Evolutionary conservation across 2,329 filamentous ascomycete genomes (phyloP).

Genomic region (Sordariomycetes sp.): DNA sequence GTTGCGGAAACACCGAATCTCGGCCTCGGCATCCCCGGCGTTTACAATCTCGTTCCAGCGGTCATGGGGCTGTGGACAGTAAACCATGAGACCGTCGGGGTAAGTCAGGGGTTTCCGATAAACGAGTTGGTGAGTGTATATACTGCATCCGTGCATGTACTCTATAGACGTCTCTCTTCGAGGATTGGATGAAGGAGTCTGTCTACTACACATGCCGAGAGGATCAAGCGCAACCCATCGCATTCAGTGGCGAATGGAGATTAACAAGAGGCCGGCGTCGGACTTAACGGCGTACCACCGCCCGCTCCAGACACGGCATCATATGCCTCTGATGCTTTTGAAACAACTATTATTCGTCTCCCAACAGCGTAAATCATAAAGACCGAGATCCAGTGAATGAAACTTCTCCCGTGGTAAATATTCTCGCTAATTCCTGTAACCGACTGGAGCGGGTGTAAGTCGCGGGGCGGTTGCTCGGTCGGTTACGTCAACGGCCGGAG

Average conservation of each 20-base stretch:
- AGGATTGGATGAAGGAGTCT: neutral
- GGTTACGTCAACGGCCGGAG: constrained; percentile 1
- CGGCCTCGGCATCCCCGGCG: neutral
- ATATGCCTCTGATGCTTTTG: neutral
- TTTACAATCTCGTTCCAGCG: neutral
- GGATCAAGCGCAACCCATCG: neutral
- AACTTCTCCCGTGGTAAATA: neutral
- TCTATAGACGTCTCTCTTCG: neutral
- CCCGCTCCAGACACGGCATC: neutral
- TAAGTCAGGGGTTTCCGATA: neutral
- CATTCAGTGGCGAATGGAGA: neutral
- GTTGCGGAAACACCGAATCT: neutral
- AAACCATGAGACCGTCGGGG: constrained; percentile 3
- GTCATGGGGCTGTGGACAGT: neutral
- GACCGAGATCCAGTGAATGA: neutral
- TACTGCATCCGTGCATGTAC: neutral
- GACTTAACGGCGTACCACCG: neutral
- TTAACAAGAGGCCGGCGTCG: neutral
- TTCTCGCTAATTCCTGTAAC: neutral
- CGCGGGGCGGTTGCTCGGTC: neutral
- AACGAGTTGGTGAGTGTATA: neutral
- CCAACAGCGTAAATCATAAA: neutral
- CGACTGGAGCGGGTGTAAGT: neutral
- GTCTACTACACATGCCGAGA: neutral
- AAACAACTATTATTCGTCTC: too few relatives aligned